Conservation (phyloP, 2,329 filamentous ascomycete species). For the Aaosphaeria arxii region DNA sequence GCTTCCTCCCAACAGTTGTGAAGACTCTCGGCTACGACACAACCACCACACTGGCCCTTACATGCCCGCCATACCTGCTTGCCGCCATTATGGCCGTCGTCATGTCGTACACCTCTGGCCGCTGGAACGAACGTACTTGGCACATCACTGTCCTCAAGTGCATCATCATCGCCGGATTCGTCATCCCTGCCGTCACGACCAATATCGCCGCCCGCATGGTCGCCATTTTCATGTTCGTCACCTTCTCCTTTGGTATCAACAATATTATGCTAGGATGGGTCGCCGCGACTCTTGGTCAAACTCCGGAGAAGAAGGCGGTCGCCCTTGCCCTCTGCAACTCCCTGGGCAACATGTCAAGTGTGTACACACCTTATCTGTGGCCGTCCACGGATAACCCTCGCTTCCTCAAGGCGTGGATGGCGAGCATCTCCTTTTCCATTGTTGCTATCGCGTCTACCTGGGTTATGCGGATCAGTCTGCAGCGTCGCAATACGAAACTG, state of each 20-base stretch:
- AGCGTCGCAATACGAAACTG: not conserved
- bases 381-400: constrained; percentile 8
- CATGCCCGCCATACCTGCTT: not conserved
- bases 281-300: not conserved
- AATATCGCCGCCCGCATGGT: not conserved
- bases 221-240: not conserved
- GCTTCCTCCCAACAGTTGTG: constrained; percentile 9
- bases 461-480: not conserved
- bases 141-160: not conserved
- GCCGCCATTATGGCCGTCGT: not conserved
- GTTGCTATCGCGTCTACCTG: not conserved
- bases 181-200: not conserved
- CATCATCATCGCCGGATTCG: not conserved
- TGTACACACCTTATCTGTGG: constrained; percentile 42
- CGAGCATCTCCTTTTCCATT: not conserved
- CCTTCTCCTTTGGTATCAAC: not conserved
- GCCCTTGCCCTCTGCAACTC: not conserved
- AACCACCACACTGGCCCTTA: not conserved
- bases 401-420: constrained; percentile 10
- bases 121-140: not conserved
- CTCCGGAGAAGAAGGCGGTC: not conserved
- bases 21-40: not conserved
- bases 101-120: not conserved
- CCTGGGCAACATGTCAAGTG: constrained; percentile 26
- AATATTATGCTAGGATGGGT: not conserved